Conservation (phyloP, 2,329 filamentous ascomycete genomes). For the Acrocalymma vagum region DNA sequence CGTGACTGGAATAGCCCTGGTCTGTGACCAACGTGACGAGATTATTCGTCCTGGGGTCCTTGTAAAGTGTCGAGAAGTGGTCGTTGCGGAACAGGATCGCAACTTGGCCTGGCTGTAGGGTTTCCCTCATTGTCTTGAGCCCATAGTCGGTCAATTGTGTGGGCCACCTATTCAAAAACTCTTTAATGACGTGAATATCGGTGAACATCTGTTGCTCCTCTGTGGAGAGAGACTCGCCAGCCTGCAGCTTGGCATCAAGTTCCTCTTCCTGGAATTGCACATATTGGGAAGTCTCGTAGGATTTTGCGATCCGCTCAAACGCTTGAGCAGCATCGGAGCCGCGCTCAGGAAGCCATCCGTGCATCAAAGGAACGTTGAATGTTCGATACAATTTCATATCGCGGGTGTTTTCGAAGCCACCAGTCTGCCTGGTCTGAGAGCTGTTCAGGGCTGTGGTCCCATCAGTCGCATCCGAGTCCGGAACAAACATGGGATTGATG, state of each 20-base stretch:
- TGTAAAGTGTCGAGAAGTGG: constrained; percentile 94
- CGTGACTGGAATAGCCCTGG: constrained; percentile 84
- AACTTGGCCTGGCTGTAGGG: constrained; percentile 78
- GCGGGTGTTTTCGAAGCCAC: constrained; percentile 84
- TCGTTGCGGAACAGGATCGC: constrained; percentile 97
- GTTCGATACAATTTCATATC: constrained; percentile 93
- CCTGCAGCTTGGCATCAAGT: constrained; percentile 78
- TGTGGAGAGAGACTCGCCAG: constrained; percentile 66
- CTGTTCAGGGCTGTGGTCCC: constrained; percentile 41
- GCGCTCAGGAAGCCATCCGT: constrained; percentile 87
- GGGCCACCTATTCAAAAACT: constrained; percentile 79
- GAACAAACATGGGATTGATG: constrained; percentile 88
- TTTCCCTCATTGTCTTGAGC: constrained; percentile 75
- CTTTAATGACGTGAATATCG: constrained; percentile 84
- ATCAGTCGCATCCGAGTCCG: constrained; percentile 54
- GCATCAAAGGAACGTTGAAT: constrained; percentile 87
- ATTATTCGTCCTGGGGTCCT: constrained; percentile 79
- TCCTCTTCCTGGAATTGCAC: constrained; percentile 90
- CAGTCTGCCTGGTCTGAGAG: constrained; percentile 60
- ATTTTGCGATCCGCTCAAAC: constrained; percentile 77
- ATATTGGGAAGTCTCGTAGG: constrained; percentile 92
- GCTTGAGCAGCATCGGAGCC: constrained; percentile 72
- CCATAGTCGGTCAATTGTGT: constrained; percentile 90
- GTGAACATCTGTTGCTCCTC: constrained; percentile 82
- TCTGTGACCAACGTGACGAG: constrained; percentile 91